phyloP scores from a whole-genome alignment of 345 rosid genomes.

The Trapa incisa region DNA sequence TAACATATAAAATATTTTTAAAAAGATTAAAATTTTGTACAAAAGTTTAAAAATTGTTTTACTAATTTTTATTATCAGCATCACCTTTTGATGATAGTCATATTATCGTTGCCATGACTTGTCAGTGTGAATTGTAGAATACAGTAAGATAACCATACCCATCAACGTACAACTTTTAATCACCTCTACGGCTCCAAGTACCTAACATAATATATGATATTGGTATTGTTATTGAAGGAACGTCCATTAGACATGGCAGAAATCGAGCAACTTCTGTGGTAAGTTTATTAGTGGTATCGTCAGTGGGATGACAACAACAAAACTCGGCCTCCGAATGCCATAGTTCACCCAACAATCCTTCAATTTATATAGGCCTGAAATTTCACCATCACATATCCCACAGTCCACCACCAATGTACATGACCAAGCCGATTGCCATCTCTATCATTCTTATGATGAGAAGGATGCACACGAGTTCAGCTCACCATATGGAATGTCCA shows the following conservation, averaged over 20 bases:
- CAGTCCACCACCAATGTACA: neutral
- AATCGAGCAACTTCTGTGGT: neutral
- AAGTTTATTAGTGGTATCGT: neutral
- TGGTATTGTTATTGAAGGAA: too few species aligned
- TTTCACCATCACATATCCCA: neutral
- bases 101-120: too few species aligned
- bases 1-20: too few species aligned
- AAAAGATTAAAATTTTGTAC: too few species aligned
- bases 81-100: too few species aligned
- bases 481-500: constrained; percentile 59
- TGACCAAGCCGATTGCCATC: neutral
- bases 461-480: neutral
- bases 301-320: neutral
- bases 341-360: neutral
- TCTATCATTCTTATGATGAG: neutral
- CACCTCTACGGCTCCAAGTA: too few species aligned
- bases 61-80: too few species aligned
- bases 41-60: too few species aligned
- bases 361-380: constrained; percentile 1
- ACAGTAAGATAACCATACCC: too few species aligned
- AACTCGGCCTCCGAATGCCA: neutral
- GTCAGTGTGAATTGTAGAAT: too few species aligned
- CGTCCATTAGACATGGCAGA: neutral
- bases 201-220: too few species aligned
- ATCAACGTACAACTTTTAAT: too few species aligned